Evolutionary conservation across 306 rosid species (phyloP).

Genomic region (Ochetophila trinervis): DNA sequence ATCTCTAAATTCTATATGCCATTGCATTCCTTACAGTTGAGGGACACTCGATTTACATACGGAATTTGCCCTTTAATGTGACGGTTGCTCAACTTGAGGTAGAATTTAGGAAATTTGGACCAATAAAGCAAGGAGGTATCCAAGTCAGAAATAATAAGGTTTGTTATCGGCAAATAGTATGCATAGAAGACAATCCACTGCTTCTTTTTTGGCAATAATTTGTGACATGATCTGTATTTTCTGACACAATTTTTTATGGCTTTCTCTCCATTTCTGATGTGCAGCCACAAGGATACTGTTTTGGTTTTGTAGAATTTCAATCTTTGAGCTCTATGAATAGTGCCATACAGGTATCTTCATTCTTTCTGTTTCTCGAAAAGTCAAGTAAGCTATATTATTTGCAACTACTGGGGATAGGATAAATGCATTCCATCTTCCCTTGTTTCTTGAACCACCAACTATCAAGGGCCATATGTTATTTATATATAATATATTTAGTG

Average conservation of each 20-base stretch:
- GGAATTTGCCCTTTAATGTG: constrained; percentile 56
- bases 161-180: constrained; percentile 13
- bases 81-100: constrained; percentile 50
- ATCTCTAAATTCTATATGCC: constrained; percentile 18
- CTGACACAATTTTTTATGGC: constrained; percentile 22
- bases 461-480: no score
- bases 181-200: not conserved
- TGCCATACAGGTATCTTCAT: constrained; percentile 55
- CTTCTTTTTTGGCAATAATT: not conserved
- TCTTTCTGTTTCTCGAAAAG: not conserved
- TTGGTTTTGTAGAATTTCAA: constrained; percentile 75
- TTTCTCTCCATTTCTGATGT: constrained; percentile 10
- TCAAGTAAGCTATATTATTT: not conserved
- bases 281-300: constrained; percentile 77
- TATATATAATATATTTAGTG: no score
- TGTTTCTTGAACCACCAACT: not conserved
- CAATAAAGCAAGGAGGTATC: constrained; percentile 66
- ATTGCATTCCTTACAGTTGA: constrained; percentile 30
- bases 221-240: constrained; percentile 1
- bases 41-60: constrained; percentile 64
- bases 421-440: not conserved
- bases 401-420: not conserved
- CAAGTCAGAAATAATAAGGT: constrained; percentile 76
- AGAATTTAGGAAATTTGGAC: constrained; percentile 68
- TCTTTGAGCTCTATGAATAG: constrained; percentile 53